Conservation (phyloP, 129 eudicot species). For the Centella asiatica region DNA sequence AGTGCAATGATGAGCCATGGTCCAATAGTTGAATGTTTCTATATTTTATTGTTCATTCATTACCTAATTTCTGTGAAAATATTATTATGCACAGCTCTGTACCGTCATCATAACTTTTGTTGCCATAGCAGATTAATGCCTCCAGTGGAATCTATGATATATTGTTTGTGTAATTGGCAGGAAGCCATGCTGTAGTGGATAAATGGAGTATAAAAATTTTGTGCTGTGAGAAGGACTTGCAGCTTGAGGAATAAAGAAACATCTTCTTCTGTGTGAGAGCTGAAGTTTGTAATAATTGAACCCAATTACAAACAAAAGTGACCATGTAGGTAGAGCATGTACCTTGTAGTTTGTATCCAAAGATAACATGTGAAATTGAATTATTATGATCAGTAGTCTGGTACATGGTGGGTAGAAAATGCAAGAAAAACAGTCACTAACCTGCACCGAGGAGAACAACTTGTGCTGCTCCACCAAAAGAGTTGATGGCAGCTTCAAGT, state of each 20-base stretch:
- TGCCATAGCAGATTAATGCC: neutral
- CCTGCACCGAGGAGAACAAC: conserved; percentile 99
- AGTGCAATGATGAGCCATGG: neutral
- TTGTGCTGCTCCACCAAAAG: conserved; percentile 70
- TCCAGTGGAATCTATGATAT: too few relatives aligned
- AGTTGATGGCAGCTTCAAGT: conserved; percentile 71
- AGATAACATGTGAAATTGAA: neutral
- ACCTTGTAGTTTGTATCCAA: neutral
- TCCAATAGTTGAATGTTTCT: neutral
- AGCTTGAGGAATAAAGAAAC: neutral
- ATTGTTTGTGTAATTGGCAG: neutral
- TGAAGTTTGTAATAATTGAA: too few relatives aligned
- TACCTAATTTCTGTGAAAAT: neutral
- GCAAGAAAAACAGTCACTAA: conserved; percentile 25
- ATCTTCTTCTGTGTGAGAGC: too few relatives aligned
- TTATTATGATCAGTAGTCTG: too few relatives aligned
- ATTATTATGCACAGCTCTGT: neutral
- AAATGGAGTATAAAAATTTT: neutral
- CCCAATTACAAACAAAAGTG: neutral
- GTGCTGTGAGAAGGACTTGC: neutral
- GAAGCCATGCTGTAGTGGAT: neutral
- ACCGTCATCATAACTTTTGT: neutral
- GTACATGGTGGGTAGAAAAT: conserved; percentile 1
- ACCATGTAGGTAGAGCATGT: neutral
- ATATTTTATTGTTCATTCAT: neutral